A percentile compares a stretch with the other conserved stretches of the same genome.
These are phyloP conservation scores for Sporodiniella umbellata DNA, from an alignment of 371 early-diverging fungal species.

Conservation along the genomic window DNA sequence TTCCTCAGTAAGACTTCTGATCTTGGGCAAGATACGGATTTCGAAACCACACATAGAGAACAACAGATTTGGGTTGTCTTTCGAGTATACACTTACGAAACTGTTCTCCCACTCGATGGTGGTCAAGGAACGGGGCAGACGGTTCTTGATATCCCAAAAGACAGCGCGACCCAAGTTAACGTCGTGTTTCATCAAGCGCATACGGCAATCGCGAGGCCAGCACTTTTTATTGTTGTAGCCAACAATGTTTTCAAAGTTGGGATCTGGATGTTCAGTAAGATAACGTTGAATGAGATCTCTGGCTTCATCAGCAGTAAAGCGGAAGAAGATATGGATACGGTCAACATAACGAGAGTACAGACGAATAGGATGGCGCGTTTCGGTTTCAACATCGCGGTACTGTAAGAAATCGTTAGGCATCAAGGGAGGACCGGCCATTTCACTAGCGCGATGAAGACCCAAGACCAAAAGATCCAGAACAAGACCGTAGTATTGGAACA, in stretches of 20 bases:
- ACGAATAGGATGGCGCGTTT: slow-evolving; percentile 96
- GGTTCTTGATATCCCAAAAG: slow-evolving; percentile 98
- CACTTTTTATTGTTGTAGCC: slow-evolving; percentile 96
- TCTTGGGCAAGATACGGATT: slow-evolving; percentile 87
- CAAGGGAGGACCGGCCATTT: slow-evolving; percentile 95
- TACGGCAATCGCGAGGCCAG: slow-evolving; percentile 98
- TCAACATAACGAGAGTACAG: slow-evolving; percentile 95
- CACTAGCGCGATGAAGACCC: slow-evolving; percentile 92
- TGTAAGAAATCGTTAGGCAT: slow-evolving; percentile 97
- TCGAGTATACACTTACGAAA: slow-evolving; percentile 94
- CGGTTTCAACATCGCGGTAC: slow-evolving; percentile 89
- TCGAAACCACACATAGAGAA: slow-evolving; percentile 92
- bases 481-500: slow-evolving; percentile 97
- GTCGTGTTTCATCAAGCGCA: slow-evolving; percentile 99
- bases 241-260: slow-evolving; percentile 98
- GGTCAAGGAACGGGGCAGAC: slow-evolving; percentile 94
- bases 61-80: slow-evolving; percentile 95
- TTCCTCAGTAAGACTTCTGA: slow-evolving; percentile 81
- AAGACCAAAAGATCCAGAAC: slow-evolving; percentile 95
- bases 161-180: slow-evolving; percentile 80
- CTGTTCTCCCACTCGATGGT: slow-evolving; percentile 98
- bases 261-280: slow-evolving; percentile 97
- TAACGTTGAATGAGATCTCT: slow-evolving; percentile 96
- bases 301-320: slow-evolving; percentile 91
- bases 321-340: slow-evolving; percentile 90